phyloP scores from a whole-genome alignment of 345 rosid genomes.

The Eucalyptus erythrocorys region DNA sequence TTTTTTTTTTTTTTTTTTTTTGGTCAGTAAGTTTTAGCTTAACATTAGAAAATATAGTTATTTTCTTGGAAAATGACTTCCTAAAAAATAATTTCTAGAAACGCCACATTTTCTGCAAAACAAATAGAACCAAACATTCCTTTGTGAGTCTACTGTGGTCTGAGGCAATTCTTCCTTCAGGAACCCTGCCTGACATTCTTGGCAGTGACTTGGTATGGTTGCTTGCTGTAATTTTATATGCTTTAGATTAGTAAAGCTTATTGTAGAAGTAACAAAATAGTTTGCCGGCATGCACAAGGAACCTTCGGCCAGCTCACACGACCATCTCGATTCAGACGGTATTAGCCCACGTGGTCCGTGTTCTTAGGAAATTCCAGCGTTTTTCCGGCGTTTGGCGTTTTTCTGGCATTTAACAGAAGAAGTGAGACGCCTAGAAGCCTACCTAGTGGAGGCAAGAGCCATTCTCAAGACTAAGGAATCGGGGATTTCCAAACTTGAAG shows the following conservation, averaged over 20 bases:
- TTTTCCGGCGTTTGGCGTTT: too few species aligned
- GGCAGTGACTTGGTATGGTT: not conserved
- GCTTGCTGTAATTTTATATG: not conserved
- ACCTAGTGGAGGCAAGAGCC: constrained; percentile 33
- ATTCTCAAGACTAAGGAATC: constrained; percentile 33
- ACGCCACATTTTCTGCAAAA: fast-evolving
- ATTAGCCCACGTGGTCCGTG: constrained; percentile 6
- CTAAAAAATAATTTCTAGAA: fast-evolving
- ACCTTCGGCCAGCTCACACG: constrained; percentile 6
- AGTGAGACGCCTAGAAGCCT: constrained; percentile 31
- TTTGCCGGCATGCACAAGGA: constrained; percentile 49
- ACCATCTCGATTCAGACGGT: constrained; percentile 13
- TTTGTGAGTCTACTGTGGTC: not conserved
- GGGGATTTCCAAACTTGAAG: constrained; percentile 42
- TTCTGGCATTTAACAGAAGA: constrained; percentile 37
- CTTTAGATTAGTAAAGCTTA: not conserved
- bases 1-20: too few species aligned
- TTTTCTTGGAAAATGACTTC: too few species aligned
- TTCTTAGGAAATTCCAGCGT: constrained; percentile 26
- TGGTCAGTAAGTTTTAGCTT: too few species aligned
- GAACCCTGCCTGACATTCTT: not conserved
- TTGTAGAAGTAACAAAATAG: constrained; percentile 35
- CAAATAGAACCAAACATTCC: fast-evolving
- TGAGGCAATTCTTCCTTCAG: not conserved
- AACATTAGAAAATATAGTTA: too few species aligned